These are phyloP conservation scores for Pouteria glomerata DNA, from an alignment of 148 eudicot species.

Conservation along the genomic window DNA sequence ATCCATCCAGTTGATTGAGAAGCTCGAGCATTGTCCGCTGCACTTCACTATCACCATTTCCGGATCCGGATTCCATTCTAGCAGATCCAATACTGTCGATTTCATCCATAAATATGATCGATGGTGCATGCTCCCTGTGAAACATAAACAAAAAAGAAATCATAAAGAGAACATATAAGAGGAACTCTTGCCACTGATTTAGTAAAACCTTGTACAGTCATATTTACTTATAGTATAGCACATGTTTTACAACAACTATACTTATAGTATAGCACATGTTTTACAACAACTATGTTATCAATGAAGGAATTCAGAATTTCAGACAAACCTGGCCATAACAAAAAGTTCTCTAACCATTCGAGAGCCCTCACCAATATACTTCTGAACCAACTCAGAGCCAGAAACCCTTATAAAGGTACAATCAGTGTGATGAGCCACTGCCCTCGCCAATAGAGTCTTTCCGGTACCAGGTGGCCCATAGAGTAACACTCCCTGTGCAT, in stretches of 20 bases:
- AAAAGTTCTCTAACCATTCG: slow-evolving; percentile 79
- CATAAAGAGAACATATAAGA: slow-evolving; percentile 1
- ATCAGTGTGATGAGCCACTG: slow-evolving; percentile 75
- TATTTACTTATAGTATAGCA: neutral
- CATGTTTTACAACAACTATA: neutral
- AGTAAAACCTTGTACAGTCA: no score
- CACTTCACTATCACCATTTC: slow-evolving; percentile 78
- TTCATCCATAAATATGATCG: slow-evolving; percentile 74
- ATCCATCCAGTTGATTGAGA: slow-evolving; percentile 72
- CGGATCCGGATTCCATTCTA: slow-evolving; percentile 72
- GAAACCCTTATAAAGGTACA: slow-evolving; percentile 70
- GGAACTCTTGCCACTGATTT: no score
- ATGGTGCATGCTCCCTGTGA: slow-evolving; percentile 68
- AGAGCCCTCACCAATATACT: slow-evolving; percentile 75
- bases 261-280: neutral
- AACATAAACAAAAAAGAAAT: slow-evolving; percentile 2
- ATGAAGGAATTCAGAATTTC: neutral
- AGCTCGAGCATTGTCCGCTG: slow-evolving; percentile 78
- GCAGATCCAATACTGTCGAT: slow-evolving; percentile 73
- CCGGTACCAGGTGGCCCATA: slow-evolving; percentile 82
- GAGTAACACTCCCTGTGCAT: slow-evolving; percentile 52
- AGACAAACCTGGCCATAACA: slow-evolving; percentile 71
- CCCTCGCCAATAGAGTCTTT: slow-evolving; percentile 65
- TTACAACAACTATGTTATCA: neutral
- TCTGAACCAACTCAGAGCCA: slow-evolving; percentile 74